Percentiles rank a stretch among this genome's conserved stretches.
These are phyloP conservation scores for Purshia tridentata DNA, from an alignment of 306 rosid species.

Conservation along the genomic window DNA sequence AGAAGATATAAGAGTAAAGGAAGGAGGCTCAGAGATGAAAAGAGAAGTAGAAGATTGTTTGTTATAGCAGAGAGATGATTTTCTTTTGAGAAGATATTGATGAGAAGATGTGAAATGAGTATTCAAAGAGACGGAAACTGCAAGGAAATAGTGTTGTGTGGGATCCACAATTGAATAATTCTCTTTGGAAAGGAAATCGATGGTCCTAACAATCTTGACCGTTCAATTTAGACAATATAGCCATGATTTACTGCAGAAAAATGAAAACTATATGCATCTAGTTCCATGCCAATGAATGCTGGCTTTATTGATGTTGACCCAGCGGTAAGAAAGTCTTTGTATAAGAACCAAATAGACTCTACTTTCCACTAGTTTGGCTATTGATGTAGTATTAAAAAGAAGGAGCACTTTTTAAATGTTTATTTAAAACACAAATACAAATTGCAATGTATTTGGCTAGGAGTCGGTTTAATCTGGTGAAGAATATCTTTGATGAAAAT, in stretches of 20 bases:
- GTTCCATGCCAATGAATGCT: neutral
- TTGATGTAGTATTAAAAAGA: neutral
- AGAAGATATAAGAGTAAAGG: no score
- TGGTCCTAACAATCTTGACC: neutral
- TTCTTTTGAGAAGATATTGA: conserved; percentile 7
- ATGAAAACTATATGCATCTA: neutral
- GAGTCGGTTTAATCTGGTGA: neutral
- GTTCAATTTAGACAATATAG: neutral
- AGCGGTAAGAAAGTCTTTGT: neutral
- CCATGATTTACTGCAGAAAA: neutral
- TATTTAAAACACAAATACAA: neutral
- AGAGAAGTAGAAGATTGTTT: no score
- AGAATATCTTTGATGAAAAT: neutral
- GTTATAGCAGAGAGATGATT: neutral
- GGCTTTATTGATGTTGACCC: neutral
- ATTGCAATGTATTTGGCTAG: neutral
- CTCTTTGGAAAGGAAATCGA: neutral
- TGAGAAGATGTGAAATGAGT: neutral
- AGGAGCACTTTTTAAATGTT: neutral
- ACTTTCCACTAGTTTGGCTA: neutral
- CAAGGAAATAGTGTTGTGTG: conserved; percentile 28
- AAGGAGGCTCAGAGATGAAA: no score
- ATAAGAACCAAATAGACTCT: neutral
- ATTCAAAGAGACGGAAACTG: conserved; percentile 29
- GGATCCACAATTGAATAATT: conserved; percentile 32